Base-by-base conservation (phyloP, 176 grass and related monocot genomes). In the Guadua angustifolia region DNA sequence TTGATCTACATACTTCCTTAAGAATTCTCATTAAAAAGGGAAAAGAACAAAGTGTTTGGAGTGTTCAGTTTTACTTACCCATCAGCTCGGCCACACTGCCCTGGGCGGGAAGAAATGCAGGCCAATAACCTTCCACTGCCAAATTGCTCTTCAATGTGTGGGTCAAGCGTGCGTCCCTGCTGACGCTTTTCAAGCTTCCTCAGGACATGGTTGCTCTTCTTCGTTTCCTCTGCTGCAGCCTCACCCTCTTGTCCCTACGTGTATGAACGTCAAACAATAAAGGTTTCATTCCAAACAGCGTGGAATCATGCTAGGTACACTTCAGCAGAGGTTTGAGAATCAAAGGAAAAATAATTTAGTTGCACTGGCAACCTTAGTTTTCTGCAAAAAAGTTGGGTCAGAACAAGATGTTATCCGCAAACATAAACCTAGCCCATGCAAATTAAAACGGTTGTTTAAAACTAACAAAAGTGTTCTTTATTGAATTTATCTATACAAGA, bases 101-200 rank as follows among this genome's bases (percentile, higher is more conserved):
- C 94, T 32, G 94, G 94, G 18, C 94, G 94, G 35, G 94, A 97
- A 4, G 94, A 92, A 53, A 97, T 94, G 69, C 86, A 92, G 25
- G 94, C 94, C 78, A 94, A 72, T 50, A 97, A 52, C 88, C 94
- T 86, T 59, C 94, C 94, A 60, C 89, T 67, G 0, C 92, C 22
- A 73, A 97, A 97, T 49, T 97, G 94, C 77, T 97, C 94, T 51
- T 97, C 94, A 26, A 97, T 97, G 73, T 97, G 94, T 0, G 86
- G 8, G 53, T 97, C 92, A 9, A 97, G 90, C 7, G 83, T 84
- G 0, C 94, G 94, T 0, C 77, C 88, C 84, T 89, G 53, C 42
- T 94, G 88, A 12, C 92, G 90, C 80, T 97, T 94, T 33, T 94
- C 94, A 12, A 94, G 71, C 81, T 97, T 97, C 78, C 92, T 85